Conservation (phyloP, 2,329 filamentous ascomycete species). For the Verticillium nubilum region DNA sequence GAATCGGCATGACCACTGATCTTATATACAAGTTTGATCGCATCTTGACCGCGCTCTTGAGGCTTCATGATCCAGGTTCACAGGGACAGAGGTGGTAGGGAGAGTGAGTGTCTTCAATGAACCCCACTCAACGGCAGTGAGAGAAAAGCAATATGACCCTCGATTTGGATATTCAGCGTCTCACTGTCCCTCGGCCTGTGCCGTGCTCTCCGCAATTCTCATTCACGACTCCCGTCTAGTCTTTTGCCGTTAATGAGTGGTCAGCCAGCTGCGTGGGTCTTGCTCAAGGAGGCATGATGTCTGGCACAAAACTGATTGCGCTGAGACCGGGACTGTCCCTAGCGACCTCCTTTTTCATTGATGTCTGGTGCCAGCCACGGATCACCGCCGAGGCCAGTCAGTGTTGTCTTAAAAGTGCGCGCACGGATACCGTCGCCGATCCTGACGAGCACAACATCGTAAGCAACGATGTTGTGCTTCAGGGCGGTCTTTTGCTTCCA, state of each 20-base stretch:
- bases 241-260: too few relatives aligned
- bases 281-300: neutral
- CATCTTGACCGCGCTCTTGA: neutral
- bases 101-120: neutral
- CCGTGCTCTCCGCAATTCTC: neutral
- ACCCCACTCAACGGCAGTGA: neutral
- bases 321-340: neutral
- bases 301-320: neutral
- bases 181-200: neutral
- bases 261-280: neutral
- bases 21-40: neutral
- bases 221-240: neutral
- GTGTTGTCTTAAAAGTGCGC: neutral
- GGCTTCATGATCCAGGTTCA: neutral
- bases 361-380: neutral
- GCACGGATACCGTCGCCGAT: neutral
- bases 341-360: neutral
- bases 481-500: too few relatives aligned
- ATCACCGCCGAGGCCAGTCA: neutral
- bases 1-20: neutral
- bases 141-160: neutral
- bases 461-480: neutral
- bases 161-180: neutral
- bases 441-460: neutral
- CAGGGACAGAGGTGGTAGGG: neutral